Conservation (phyloP, 768 basidiomycete genomes). For the Pulveroboletus sp. region DNA sequence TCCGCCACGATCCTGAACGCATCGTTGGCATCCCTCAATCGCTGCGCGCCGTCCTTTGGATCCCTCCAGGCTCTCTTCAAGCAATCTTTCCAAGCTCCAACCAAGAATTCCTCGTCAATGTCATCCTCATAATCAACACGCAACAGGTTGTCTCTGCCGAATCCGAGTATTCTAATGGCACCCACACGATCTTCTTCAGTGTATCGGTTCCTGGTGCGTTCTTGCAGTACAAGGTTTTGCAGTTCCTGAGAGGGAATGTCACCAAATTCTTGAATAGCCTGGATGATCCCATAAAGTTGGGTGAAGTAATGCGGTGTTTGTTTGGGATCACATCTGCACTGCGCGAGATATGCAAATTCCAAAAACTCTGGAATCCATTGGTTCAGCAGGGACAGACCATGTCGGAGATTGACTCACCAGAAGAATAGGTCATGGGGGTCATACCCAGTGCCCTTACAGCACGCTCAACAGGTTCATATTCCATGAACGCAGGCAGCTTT, state of each 20-base stretch:
- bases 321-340: constrained; percentile 74
- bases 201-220: constrained; percentile 62
- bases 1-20: constrained; percentile 69
- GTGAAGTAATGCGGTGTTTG: constrained; percentile 62
- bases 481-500: constrained; percentile 39
- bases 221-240: constrained; percentile 54
- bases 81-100: constrained; percentile 62
- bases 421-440: constrained; percentile 60
- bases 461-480: constrained; percentile 36
- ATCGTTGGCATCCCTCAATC: constrained; percentile 55
- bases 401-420: constrained; percentile 40
- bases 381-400: constrained; percentile 1
- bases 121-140: constrained; percentile 67
- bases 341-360: constrained; percentile 73
- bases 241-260: constrained; percentile 44
- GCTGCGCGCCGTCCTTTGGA: constrained; percentile 38
- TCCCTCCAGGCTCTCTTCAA: constrained; percentile 53
- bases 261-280: constrained; percentile 44
- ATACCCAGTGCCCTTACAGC: constrained; percentile 54
- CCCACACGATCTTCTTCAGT: constrained; percentile 48
- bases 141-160: constrained; percentile 55
- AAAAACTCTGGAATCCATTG: constrained; percentile 50
- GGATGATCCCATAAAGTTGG: constrained; percentile 48
- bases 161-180: constrained; percentile 55
- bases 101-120: constrained; percentile 64